Base-by-base conservation (phyloP, 1,284 basidiomycete genomes). In the Phenoliferia sp. region DNA sequence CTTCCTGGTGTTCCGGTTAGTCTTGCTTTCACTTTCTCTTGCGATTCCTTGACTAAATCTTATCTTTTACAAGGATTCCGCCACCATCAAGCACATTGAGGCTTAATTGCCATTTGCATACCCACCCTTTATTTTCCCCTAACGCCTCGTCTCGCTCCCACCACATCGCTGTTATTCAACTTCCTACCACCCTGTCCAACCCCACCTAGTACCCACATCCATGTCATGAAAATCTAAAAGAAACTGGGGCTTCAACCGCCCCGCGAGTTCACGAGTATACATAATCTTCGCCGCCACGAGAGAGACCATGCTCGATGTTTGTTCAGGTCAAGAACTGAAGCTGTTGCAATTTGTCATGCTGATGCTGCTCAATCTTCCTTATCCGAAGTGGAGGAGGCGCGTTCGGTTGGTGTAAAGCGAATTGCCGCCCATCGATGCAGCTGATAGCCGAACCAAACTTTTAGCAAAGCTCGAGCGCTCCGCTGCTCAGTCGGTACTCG, bases 1-100 rank as follows among this genome's bases (percentile, higher is more conserved):
- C 83, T 99, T 19, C 95, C 95, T 64, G 94, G 95, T 81, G 87
- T 94, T 9, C 81, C 80, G 54, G 57, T 59, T 5, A 17, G 56
- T 58, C 26, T 17, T n/a, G 16, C 28, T 35, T 16, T 36, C 29
- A 22, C n/a, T 31, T 56, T 31, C 19, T 29, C 22, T 16, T 22
- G 6, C 22, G 26, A 1, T 5, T 5, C 5, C 6, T 50, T 34
- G n/a, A 48, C 26, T n/a, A 17, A 0, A 50, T 29, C 6, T 44
- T 15, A 9, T 52, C 19, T n/a, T 3, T 35, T 2, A n/a, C 22
- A 33, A 59, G 57, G 66, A 71, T 62, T 68, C 69, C 34, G 56
- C 67, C 29, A 31, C 63, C 19, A 73, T 73, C 72, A 73, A 73
- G 69, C 39, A 50, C 31, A 32, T 61, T 19, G 59, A 61, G 59